Evolutionary conservation across 345 rosid genomes (phyloP).

Genomic region (Streptanthus diversifolius): DNA sequence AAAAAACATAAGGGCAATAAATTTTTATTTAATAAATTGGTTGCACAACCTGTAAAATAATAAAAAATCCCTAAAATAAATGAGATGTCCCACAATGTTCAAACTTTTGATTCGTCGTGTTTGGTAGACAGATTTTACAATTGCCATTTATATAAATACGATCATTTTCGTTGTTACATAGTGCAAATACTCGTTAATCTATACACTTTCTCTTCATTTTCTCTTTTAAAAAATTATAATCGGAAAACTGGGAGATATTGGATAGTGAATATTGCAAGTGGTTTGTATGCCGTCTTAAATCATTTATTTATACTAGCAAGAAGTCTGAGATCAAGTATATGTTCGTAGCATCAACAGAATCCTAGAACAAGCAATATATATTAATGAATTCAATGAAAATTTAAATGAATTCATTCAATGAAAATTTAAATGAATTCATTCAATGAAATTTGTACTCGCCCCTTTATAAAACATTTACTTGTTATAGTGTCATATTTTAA

Average conservation of each 20-base stretch:
- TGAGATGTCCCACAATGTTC: too few species aligned
- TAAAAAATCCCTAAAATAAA: too few species aligned
- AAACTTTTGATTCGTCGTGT: too few species aligned
- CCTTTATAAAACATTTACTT: background rate
- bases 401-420: too few species aligned
- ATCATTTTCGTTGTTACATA: background rate
- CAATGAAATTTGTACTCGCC: too few species aligned
- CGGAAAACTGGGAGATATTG: background rate
- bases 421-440: too few species aligned
- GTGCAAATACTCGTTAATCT: conserved; percentile 1
- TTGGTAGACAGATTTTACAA: background rate
- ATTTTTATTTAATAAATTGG: too few species aligned
- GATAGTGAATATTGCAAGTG: conserved; percentile 22
- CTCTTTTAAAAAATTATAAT: background rate
- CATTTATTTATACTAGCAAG: conserved; percentile 5
- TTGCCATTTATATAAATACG: background rate
- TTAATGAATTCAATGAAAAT: background rate
- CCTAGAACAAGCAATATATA: conserved; percentile 12
- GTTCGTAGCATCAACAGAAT: conserved; percentile 32
- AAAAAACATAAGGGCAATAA: too few species aligned
- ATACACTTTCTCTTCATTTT: background rate
- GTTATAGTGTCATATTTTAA: background rate
- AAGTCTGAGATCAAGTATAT: conserved; percentile 4
- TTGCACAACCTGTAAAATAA: too few species aligned
- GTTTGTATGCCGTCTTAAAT: conserved; percentile 30